Evolutionary conservation across 2,329 filamentous ascomycete species (phyloP).

Genomic region (Claviceps capensis): DNA sequence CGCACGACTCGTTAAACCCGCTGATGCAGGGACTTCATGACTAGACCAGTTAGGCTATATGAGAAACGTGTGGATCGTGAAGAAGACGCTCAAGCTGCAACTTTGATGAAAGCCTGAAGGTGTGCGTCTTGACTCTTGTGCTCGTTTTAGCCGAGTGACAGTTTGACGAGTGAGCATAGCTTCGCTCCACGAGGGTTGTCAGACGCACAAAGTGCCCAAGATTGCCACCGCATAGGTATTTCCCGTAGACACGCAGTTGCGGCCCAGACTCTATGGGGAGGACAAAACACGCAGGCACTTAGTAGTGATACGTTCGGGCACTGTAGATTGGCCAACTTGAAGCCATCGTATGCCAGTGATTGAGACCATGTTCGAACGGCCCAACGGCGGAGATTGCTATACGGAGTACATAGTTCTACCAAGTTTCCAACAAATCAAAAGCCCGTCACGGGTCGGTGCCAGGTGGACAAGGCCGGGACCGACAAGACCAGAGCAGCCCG

Average conservation of each 20-base stretch:
- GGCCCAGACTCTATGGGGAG: neutral
- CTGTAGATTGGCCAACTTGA: neutral
- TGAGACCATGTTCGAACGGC: neutral
- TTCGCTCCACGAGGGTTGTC: neutral
- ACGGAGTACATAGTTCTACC: too few relatives aligned
- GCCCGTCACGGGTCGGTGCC: neutral
- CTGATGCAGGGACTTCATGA: neutral
- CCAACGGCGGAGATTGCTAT: neutral
- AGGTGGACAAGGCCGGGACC: too few relatives aligned
- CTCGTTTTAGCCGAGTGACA: neutral
- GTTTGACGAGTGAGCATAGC: neutral
- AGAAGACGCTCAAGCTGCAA: neutral
- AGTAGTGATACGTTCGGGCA: too few relatives aligned
- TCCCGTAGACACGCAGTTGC: neutral
- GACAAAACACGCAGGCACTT: too few relatives aligned
- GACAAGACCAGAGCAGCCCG: too few relatives aligned
- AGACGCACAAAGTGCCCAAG: too few relatives aligned
- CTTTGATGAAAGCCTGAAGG: neutral
- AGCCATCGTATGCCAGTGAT: neutral
- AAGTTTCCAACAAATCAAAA: neutral
- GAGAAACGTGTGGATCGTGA: neutral
- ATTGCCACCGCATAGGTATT: neutral
- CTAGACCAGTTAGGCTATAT: neutral
- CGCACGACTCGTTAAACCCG: neutral
- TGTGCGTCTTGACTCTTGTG: neutral